phyloP scores from a whole-genome alignment of 176 grass and related monocot genomes.

The Carex parvula region DNA sequence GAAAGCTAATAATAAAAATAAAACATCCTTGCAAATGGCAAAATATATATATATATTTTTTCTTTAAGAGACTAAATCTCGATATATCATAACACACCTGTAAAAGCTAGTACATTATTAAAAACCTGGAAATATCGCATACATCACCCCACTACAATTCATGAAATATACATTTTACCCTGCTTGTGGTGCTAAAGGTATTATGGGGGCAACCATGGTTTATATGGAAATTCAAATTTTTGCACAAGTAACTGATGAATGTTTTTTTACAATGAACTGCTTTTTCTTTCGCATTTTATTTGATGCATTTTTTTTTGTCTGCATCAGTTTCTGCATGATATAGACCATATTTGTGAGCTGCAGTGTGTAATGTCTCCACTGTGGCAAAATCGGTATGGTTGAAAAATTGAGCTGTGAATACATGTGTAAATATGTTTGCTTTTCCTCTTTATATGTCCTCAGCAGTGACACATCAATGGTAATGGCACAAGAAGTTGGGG shows the following conservation, averaged over 20 bases:
- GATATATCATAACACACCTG: not conserved
- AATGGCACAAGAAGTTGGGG: constrained; percentile 32
- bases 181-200: not conserved
- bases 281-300: not conserved
- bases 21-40: not conserved
- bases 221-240: not conserved
- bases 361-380: not conserved
- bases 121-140: not conserved
- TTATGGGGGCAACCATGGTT: not conserved
- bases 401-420: not conserved
- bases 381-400: not conserved
- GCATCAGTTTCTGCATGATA: not conserved
- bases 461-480: constrained; percentile 49
- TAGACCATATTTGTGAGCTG: not conserved
- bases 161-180: not conserved
- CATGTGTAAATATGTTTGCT: not conserved
- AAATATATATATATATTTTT: not conserved
- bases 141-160: not conserved
- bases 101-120: not conserved
- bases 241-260: not conserved
- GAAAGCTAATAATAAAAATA: not conserved
- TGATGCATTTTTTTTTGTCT: not conserved
- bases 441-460: constrained; percentile 12
- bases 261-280: too few relatives aligned
- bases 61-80: not conserved